Conservation (phyloP, 2,329 filamentous ascomycete genomes). For the Botrytis sinoallii region DNA sequence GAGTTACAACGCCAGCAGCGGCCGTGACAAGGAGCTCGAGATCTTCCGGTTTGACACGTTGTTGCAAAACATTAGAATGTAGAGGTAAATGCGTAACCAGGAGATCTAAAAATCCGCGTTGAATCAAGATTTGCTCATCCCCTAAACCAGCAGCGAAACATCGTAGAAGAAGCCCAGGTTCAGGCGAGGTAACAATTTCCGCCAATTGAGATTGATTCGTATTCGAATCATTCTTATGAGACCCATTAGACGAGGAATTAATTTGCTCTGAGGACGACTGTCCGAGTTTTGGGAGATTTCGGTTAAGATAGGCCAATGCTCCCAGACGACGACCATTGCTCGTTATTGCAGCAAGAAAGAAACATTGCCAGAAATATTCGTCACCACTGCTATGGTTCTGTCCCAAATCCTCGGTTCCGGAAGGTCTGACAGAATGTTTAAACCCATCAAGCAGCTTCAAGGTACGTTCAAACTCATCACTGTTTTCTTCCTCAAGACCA, state of each 20-base stretch:
- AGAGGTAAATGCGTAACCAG: constrained; percentile 87
- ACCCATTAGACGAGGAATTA: constrained; percentile 32
- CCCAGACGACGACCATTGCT: constrained; percentile 81
- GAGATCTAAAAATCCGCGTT: constrained; percentile 89
- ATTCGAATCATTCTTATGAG: constrained; percentile 35
- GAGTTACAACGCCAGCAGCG: constrained; percentile 80
- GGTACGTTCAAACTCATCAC: constrained; percentile 93
- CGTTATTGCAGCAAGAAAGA: constrained; percentile 91
- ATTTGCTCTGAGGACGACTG: constrained; percentile 39
- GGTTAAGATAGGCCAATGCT: constrained; percentile 79
- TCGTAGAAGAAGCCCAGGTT: constrained; percentile 84
- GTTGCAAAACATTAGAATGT: constrained; percentile 76
- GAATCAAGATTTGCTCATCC: constrained; percentile 86
- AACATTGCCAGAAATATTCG: constrained; percentile 97
- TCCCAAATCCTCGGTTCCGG: constrained; percentile 49
- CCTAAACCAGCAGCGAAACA: constrained; percentile 87
- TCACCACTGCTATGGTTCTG: constrained; percentile 60
- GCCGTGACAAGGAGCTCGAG: constrained; percentile 78
- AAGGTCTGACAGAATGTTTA: constrained; percentile 62
- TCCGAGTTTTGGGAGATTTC: constrained; percentile 72
- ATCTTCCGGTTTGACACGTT: constrained; percentile 68
- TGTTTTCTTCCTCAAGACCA: constrained; percentile 91
- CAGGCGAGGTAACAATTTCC: constrained; percentile 76
- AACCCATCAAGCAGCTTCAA: constrained; percentile 75
- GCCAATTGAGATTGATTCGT: constrained; percentile 51